phyloP scores from a whole-genome alignment of 768 basidiomycete genomes.

The Tephrocybe rancida region DNA sequence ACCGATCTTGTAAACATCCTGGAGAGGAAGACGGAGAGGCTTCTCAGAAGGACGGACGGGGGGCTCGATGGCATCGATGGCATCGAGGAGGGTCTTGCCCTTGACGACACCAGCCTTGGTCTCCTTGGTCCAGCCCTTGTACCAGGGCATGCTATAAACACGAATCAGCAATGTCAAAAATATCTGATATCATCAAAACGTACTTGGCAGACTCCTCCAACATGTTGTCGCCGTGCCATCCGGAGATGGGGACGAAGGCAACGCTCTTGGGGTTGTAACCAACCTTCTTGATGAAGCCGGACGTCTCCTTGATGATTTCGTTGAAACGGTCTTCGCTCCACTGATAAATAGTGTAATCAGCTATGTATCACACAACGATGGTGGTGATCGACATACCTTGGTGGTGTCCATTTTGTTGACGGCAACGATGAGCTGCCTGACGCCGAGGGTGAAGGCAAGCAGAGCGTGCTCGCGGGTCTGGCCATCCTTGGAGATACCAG shows the following conservation, averaged over 20 bases:
- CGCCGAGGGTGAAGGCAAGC: constrained; percentile 99
- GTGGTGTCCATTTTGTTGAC: constrained; percentile 99
- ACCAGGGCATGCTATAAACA: constrained; percentile 89
- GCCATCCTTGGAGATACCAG: constrained; percentile 99
- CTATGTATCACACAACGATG: background rate
- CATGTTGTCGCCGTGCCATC: constrained; percentile 99
- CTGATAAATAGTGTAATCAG: constrained; percentile 40
- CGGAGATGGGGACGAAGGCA: constrained; percentile 99
- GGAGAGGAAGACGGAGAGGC: constrained; percentile 99
- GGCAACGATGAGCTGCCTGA: constrained; percentile 99
- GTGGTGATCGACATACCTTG: constrained; percentile 56
- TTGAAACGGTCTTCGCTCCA: constrained; percentile 99
- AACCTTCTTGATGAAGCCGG: constrained; percentile 99
- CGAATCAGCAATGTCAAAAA: constrained; percentile 7
- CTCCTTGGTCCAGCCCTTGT: constrained; percentile 99
- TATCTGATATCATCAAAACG: constrained; percentile 25
- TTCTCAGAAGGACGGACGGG: constrained; percentile 97
- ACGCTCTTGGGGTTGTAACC: constrained; percentile 99
- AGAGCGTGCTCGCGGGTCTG: constrained; percentile 99
- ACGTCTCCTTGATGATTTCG: constrained; percentile 98
- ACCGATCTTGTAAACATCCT: constrained; percentile 99
- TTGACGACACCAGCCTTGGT: constrained; percentile 90
- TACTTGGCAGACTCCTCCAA: constrained; percentile 97
- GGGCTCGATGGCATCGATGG: constrained; percentile 99
- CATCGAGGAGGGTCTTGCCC: constrained; percentile 99